Evolutionary conservation across 345 rosid genomes (phyloP), one percentile per base, ranked within the genome.

Genomic region (Hibiscus mutabilis): DNA sequence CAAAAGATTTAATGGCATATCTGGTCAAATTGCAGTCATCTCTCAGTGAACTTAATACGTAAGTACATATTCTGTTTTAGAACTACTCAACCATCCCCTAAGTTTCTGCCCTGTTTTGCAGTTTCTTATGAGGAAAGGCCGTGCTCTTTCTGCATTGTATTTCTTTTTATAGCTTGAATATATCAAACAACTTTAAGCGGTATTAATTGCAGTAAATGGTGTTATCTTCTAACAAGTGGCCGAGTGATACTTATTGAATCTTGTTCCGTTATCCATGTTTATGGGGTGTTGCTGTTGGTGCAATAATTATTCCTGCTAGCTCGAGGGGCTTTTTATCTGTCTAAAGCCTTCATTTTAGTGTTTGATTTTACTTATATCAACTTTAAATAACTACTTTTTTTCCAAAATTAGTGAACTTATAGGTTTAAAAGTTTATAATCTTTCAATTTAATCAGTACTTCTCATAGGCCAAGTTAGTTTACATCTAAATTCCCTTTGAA

Each of bases 1-100:
- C 99, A 19, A 96, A 92, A 87, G 86, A 92, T 63, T 80, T 92
- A 66, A 92, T 92, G 99, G 89, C 88, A 67, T 73, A 88, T 81
- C 85, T 96, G 87, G 90, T 96, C 78, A 81, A 83, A 60, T 71
- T 90, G 84, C 93, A 92, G 59, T 91, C 98, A 75, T 84, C 90
- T 60, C 84, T 96, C 66, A 55, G 79, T 46, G 95, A 87, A 83
- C 89, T 96, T 76, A 96, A 96, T 56, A 76, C 86, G 99, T 92
- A 86, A 35, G 86, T 79, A 64, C 70, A 57, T n/a, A n/a, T 69
- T 19, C 66, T 58, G 18, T 22, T 58, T 53, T 25, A 55, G 73
- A 52, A 35, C 49, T 22, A 24, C n/a, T 71, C 16, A 46, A 66
- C 19, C 33, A 33, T 56, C 73, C 53, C 27, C 16, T 49, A 12